Evolutionary conservation across 2,329 filamentous ascomycete genomes (phyloP).

Genomic region (Botrytis porri): DNA sequence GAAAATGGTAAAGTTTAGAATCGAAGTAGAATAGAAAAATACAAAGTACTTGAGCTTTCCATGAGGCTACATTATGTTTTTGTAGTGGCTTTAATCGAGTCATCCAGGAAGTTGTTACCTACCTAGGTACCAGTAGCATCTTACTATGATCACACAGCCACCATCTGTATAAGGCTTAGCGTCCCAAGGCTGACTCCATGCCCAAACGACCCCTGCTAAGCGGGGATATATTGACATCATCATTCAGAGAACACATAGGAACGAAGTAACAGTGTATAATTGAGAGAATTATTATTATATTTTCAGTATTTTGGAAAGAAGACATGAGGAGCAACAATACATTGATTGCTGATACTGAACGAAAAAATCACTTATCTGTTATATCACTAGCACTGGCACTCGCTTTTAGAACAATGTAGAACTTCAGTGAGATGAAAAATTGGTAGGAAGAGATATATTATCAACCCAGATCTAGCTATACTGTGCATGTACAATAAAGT

Average conservation of each 20-base stretch:
- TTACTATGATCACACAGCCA: background rate
- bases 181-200: slow-evolving; percentile 10
- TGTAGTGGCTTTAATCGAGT: background rate
- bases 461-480: slow-evolving; percentile 16
- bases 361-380: slow-evolving; percentile 1
- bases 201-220: background rate
- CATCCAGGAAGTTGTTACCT: background rate
- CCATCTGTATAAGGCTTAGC: slow-evolving; percentile 8
- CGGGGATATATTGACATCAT: background rate
- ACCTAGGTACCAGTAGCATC: background rate
- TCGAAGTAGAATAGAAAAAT: background rate
- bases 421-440: background rate
- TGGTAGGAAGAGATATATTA: slow-evolving; percentile 14
- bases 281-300: background rate
- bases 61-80: background rate
- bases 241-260: background rate
- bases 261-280: background rate
- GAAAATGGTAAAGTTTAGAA: background rate
- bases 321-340: background rate
- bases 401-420: background rate
- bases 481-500: slow-evolving; percentile 12
- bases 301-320: background rate
- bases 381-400: slow-evolving; percentile 2
- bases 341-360: background rate
- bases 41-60: background rate